phyloP scores from a whole-genome alignment of 2,329 filamentous ascomycete species.

The Gremmenia infestans region DNA sequence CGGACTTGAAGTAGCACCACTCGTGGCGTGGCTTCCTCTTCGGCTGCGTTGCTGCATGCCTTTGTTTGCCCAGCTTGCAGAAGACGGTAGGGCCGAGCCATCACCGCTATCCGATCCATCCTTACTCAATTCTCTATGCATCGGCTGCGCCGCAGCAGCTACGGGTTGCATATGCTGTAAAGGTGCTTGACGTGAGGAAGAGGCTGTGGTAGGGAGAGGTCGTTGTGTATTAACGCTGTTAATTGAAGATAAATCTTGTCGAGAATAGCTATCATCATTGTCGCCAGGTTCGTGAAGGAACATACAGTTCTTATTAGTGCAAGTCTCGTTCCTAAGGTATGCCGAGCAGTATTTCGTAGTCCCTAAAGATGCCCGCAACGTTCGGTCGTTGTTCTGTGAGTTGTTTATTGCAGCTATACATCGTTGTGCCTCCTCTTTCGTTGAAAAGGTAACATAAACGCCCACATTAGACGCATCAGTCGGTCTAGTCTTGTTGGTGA shows the following conservation, averaged over 20 bases:
- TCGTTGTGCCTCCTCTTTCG: constrained; percentile 79
- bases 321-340: constrained; percentile 89
- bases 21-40: constrained; percentile 75
- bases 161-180: constrained; percentile 30
- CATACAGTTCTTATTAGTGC: constrained; percentile 95
- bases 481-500: constrained; percentile 71
- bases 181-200: constrained; percentile 41
- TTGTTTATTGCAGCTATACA: constrained; percentile 93
- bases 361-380: constrained; percentile 72
- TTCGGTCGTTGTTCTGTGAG: constrained; percentile 82
- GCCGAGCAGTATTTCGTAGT: constrained; percentile 99
- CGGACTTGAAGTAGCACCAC: constrained; percentile 76
- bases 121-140: constrained; percentile 73
- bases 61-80: constrained; percentile 84
- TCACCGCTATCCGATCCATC: constrained; percentile 72
- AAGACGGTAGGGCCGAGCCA: constrained; percentile 84
- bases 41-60: constrained; percentile 61
- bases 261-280: constrained; percentile 92
- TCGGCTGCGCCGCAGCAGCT: constrained; percentile 49
- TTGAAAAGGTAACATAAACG: constrained; percentile 97
- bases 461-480: constrained; percentile 67
- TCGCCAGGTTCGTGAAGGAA: constrained; percentile 98
- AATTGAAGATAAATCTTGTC: constrained; percentile 90
- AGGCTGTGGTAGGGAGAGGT: constrained; percentile 49
- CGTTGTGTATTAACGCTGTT: constrained; percentile 81